A percentile compares a stretch with the other conserved stretches of the same genome.
Conservation (phyloP, 2,329 filamentous ascomycete genomes). For the Neurospora sp. region DNA sequence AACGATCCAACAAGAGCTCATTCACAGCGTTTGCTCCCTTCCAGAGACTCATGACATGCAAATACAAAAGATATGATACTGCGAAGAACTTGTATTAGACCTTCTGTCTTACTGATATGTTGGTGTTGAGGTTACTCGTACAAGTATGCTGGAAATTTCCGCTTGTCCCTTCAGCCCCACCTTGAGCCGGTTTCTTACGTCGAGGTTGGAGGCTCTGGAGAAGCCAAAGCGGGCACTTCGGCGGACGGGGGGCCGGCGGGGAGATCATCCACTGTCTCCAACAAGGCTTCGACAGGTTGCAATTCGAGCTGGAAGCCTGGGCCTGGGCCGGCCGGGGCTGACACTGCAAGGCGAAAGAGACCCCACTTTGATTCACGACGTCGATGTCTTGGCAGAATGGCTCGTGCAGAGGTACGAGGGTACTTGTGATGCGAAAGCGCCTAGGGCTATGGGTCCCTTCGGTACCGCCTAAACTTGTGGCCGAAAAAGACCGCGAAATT, state of each 20-base stretch:
- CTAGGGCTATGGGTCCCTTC: conserved; percentile 1
- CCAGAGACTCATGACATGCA: neutral
- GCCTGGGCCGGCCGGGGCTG: neutral
- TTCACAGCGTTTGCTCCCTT: neutral
- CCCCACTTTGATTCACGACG: neutral
- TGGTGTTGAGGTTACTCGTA: neutral
- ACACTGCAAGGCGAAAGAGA: neutral
- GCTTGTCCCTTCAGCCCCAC: neutral
- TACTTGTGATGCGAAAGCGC: neutral
- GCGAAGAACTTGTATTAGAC: neutral
- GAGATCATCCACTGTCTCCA: neutral
- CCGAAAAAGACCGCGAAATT: conserved; percentile 15
- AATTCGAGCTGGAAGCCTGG: neutral
- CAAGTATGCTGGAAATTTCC: neutral
- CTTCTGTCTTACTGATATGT: neutral
- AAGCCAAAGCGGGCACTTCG: neutral
- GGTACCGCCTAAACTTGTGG: conserved; percentile 14
- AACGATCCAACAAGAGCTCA: neutral
- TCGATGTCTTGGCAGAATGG: neutral
- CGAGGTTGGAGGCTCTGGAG: neutral
- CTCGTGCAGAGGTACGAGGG: neutral
- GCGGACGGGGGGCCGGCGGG: neutral
- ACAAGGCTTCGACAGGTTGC: neutral
- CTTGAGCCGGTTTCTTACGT: neutral
- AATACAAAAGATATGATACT: neutral